Evolutionary conservation across 371 early-diverging fungal species (phyloP), one percentile per base, ranked within the genome.

Genomic region (Mortierella sp.): DNA sequence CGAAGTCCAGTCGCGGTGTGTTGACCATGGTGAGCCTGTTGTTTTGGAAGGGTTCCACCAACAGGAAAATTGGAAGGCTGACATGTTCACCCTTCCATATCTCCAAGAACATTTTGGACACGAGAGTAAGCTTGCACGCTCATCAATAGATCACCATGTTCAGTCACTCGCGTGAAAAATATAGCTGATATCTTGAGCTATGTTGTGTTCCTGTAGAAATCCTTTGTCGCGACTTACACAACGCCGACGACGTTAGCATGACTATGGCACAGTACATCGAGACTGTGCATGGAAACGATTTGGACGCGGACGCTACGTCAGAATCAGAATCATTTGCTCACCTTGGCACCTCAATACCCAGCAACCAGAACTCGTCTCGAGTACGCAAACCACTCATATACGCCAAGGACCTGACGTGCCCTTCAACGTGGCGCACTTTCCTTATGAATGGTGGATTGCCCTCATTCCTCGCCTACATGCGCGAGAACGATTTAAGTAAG

Each of bases 41-140:
- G 90, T 92, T 21, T 76, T 93, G 34, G 88, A 88, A 34, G 87
- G 89, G 48, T 84, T 89, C 70, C 80, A 93, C 70, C 77, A 78
- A 24, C 77, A 80, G 13, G 72, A 72, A 13, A 24, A 52, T 0
- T 93, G 91, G 90, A 68, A 88, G 10, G 26, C 48, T 0, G 75
- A 81, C 0, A n/a, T 88, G 14, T 92, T 91, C 47, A 79, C 84
- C 13, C 68, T 91, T 6, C 80, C 86, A 0, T 76, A 77, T 38
- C 73, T 92, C 11, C 78, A 76, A 9, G 55, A 71, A 7, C 74
- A 81, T 16, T 75, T 81, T 63, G 88, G 88, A 13, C 58, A 88
- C 50, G 19, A 72, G 28, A 77, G 91, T 90, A 91, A 52, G 48
- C n/a, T 47, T n/a, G 14, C 65, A 21, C 7, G 9, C 4, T 6